Percentiles rank a stretch among this genome's conserved stretches.
These are phyloP conservation scores for Cystobasidium onofrii DNA, from an alignment of 768 basidiomycete genomes.

Conservation along the genomic window DNA sequence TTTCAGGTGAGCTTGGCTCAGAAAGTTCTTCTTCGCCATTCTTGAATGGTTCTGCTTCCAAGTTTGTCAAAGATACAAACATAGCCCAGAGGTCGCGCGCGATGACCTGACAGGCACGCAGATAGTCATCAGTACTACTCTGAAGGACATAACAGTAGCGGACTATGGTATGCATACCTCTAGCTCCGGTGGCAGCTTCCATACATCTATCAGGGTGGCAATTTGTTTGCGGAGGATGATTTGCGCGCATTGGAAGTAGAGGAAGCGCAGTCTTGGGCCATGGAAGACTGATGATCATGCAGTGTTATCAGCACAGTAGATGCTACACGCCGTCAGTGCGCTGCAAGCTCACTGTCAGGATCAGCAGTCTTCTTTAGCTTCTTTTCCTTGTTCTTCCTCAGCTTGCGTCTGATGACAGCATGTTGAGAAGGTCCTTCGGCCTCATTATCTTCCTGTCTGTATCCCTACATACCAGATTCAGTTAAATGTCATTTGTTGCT, in stretches of 20 bases:
- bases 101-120: not conserved
- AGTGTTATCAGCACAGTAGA: no score
- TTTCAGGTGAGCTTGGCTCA: not conserved
- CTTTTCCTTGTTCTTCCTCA: slow-evolving; percentile 31
- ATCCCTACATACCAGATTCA: slow-evolving; percentile 42
- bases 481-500: no score
- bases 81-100: slow-evolving; percentile 34
- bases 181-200: slow-evolving; percentile 23
- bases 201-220: slow-evolving; percentile 36
- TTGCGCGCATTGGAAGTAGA: slow-evolving; percentile 45
- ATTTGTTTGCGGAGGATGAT: slow-evolving; percentile 45
- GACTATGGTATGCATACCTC: slow-evolving; percentile 12
- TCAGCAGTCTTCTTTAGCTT: slow-evolving; percentile 8
- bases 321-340: no score
- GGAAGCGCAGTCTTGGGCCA: slow-evolving; percentile 43
- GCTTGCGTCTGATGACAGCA: slow-evolving; percentile 38
- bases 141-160: not conserved
- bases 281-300: slow-evolving; percentile 47
- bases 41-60: slow-evolving; percentile 24
- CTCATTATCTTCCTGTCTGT: slow-evolving; percentile 45
- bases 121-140: not conserved
- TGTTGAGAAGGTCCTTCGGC: slow-evolving; percentile 40
- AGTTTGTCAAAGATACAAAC: slow-evolving; percentile 13
- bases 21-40: not conserved
- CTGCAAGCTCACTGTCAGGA: slow-evolving; percentile 16